Percentiles rank a stretch among this genome's conserved stretches.
Conservation (phyloP, 2,329 filamentous ascomycete genomes). For the Knoxdaviesia proteae region DNA sequence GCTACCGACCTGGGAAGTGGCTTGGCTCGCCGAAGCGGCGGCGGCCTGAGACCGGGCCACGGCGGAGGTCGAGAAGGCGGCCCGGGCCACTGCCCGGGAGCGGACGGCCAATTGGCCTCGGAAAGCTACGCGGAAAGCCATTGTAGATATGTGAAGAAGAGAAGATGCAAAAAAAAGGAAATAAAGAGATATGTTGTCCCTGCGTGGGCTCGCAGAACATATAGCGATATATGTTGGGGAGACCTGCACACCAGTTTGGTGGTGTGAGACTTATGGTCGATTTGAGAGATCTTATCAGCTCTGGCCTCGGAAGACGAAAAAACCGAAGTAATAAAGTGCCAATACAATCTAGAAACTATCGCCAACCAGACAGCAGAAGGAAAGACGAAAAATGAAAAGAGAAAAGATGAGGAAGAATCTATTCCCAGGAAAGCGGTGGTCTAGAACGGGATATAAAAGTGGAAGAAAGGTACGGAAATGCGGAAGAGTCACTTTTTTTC, state of each 20-base stretch:
- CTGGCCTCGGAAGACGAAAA: too few species aligned
- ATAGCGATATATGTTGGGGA: too few species aligned
- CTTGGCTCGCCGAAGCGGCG: slow-evolving; percentile 2
- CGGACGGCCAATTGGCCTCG: slow-evolving; percentile 15
- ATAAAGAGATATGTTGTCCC: too few species aligned
- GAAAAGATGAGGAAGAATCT: neutral
- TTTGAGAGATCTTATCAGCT: too few species aligned
- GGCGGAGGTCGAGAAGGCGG: slow-evolving; percentile 15
- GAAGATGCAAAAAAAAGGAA: neutral
- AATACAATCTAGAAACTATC: too few species aligned
- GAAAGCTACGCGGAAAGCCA: slow-evolving; percentile 19
- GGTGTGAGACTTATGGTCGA: too few species aligned
- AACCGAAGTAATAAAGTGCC: too few species aligned
- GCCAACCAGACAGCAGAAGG: neutral
- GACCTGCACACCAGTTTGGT: too few species aligned
- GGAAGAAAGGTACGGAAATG: too few species aligned
- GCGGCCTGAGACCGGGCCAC: slow-evolving; percentile 14
- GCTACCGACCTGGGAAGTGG: slow-evolving; percentile 8
- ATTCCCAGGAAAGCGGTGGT: too few species aligned
- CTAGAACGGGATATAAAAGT: too few species aligned
- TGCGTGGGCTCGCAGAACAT: too few species aligned
- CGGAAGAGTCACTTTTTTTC: neutral
- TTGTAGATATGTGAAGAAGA: slow-evolving; percentile 8
- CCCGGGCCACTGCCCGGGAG: slow-evolving; percentile 13
- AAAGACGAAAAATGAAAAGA: neutral